Conservation (phyloP, 192 early-diverging fungal genomes). For the Mortierella antarctica region DNA sequence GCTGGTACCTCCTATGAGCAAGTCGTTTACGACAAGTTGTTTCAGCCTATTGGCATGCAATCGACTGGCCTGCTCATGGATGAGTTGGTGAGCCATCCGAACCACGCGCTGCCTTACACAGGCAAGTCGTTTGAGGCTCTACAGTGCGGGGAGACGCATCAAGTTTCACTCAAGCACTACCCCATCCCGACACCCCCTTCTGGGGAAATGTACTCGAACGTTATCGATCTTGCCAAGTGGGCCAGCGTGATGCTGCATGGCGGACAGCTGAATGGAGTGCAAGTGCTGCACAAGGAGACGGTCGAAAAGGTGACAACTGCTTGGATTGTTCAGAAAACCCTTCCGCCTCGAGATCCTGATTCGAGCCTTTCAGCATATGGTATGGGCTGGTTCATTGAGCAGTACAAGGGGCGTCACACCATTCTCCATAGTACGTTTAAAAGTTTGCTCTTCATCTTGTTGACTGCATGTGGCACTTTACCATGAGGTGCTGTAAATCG, state of each 20-base stretch:
- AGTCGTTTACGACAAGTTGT: constrained; percentile 14
- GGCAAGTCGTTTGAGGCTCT: constrained; percentile 18
- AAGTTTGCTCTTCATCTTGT: constrained; percentile 11
- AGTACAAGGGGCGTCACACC: constrained; percentile 25
- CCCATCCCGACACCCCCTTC: constrained; percentile 12
- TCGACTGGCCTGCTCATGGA: neutral
- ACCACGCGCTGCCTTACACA: constrained; percentile 13
- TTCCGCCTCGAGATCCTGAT: constrained; percentile 9
- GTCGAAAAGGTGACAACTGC: constrained; percentile 8
- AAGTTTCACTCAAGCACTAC: constrained; percentile 15
- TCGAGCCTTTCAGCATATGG: constrained; percentile 17
- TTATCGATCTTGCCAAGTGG: constrained; percentile 27
- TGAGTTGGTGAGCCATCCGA: constrained; percentile 7
- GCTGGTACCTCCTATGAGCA: constrained; percentile 12
- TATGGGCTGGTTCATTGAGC: constrained; percentile 20
- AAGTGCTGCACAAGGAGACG: constrained; percentile 14
- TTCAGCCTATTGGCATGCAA: constrained; percentile 13
- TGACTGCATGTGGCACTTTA: constrained; percentile 8
- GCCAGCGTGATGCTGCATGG: constrained; percentile 13
- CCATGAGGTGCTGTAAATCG: constrained; percentile 7
- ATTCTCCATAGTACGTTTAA: constrained; percentile 8
- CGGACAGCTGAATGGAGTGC: constrained; percentile 17
- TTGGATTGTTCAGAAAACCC: constrained; percentile 11
- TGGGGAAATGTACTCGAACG: constrained; percentile 16
- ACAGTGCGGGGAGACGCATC: constrained; percentile 11